These are phyloP conservation scores for Quillaja saponaria DNA, from an alignment of 306 rosid species.

Conservation along the genomic window DNA sequence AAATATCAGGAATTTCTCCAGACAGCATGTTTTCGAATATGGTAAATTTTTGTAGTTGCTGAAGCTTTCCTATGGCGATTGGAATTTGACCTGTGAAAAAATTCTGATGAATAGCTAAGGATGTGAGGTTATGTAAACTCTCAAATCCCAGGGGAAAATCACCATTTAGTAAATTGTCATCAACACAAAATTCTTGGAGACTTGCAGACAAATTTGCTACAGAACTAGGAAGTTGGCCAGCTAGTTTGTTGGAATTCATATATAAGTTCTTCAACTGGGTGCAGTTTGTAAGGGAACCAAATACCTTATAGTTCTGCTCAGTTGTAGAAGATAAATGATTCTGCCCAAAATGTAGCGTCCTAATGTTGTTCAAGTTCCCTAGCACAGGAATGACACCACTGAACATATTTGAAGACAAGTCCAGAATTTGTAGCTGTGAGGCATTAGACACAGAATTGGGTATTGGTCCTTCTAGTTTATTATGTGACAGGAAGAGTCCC, in stretches of 20 bases:
- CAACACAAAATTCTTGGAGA: conserved; percentile 37
- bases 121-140: conserved; percentile 27
- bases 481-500: conserved; percentile 21
- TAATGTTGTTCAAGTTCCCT: conserved; percentile 32
- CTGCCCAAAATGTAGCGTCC: not conserved
- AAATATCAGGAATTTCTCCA: conserved; percentile 45
- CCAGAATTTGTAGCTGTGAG: conserved; percentile 27
- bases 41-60: not conserved
- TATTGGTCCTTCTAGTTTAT: conserved; percentile 35
- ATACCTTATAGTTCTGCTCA: conserved; percentile 25
- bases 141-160: conserved; percentile 36
- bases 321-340: conserved; percentile 37
- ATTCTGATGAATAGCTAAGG: conserved; percentile 36
- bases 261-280: conserved; percentile 15
- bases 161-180: conserved; percentile 28
- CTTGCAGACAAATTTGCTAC: conserved; percentile 31
- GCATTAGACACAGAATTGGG: conserved; percentile 45
- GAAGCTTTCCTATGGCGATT: conserved; percentile 30
- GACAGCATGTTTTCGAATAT: conserved; percentile 27
- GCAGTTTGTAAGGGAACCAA: conserved; percentile 36
- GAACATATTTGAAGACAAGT: conserved; percentile 22
- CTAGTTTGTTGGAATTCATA: conserved; percentile 28
- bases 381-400: conserved; percentile 31
- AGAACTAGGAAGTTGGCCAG: conserved; percentile 42
- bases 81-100: conserved; percentile 39